Evolutionary conservation across 2,329 filamentous ascomycete genomes (phyloP).

Genomic region (Fusarium succisae): DNA sequence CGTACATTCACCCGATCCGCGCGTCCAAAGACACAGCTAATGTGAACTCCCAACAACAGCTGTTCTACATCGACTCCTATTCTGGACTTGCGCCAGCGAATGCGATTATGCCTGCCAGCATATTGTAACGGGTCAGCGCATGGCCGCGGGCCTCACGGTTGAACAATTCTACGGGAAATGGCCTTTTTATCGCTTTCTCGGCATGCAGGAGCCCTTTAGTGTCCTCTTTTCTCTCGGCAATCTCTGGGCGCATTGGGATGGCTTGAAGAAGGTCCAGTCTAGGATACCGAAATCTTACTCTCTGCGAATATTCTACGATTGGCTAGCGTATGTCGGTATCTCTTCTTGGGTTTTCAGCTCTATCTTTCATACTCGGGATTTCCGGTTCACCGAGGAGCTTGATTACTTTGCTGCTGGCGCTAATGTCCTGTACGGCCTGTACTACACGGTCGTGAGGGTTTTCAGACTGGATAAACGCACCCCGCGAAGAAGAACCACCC

Average conservation of each 20-base stretch:
- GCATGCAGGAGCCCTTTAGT: constrained; percentile 93
- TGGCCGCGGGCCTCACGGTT: constrained; percentile 71
- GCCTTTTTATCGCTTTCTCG: constrained; percentile 91
- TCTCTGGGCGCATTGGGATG: constrained; percentile 83
- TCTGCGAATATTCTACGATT: constrained; percentile 81
- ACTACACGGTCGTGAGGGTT: constrained; percentile 82
- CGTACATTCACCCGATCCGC: constrained; percentile 63
- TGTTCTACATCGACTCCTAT: constrained; percentile 81
- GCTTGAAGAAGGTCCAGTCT: constrained; percentile 75
- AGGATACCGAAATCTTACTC: constrained; percentile 77
- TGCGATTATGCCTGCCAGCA: constrained; percentile 99
- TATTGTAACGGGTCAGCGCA: constrained; percentile 79
- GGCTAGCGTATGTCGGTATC: constrained; percentile 83
- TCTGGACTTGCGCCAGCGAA: constrained; percentile 93
- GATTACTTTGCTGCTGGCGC: constrained; percentile 96
- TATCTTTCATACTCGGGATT: constrained; percentile 93
- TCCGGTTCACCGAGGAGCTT: constrained; percentile 85
- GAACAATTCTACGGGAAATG: constrained; percentile 99
- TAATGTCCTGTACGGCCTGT: constrained; percentile 89
- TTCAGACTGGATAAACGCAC: constrained; percentile 77
- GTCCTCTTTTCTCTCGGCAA: constrained; percentile 95
- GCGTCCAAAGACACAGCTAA: constrained; percentile 22
- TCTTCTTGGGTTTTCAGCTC: constrained; percentile 88
- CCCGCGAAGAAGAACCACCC: constrained; percentile 56
- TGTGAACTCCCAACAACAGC: constrained; percentile 61